phyloP scores from a whole-genome alignment of 352 stramenopile genomes.

The Phytophthora fragariaefolia region DNA sequence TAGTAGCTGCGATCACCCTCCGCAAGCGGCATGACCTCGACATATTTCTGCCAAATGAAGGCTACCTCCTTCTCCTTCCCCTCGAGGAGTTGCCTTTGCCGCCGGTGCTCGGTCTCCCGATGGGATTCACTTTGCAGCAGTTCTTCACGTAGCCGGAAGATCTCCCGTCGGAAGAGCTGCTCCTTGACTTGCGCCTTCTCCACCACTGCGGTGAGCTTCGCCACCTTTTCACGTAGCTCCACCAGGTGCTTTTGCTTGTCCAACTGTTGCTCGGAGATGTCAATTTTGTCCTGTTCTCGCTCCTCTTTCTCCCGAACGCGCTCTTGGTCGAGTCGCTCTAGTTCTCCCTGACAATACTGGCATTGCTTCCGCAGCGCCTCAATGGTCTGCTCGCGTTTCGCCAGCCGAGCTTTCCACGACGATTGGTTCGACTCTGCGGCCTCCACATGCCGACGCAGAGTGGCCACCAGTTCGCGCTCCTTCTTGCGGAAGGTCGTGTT shows the following conservation, averaged over 20 bases:
- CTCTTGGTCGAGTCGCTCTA: conserved; percentile 24
- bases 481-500: conserved; percentile 34
- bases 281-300: conserved; percentile 27
- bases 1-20: conserved; percentile 3
- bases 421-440: conserved; percentile 27
- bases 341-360: conserved; percentile 31
- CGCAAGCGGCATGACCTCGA: conserved; percentile 42
- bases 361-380: conserved; percentile 42
- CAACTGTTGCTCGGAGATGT: conserved; percentile 36
- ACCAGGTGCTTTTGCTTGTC: conserved; percentile 43
- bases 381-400: conserved; percentile 45
- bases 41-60: conserved; percentile 81
- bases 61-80: conserved; percentile 69
- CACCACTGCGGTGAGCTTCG: conserved; percentile 16
- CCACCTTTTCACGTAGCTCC: conserved; percentile 38
- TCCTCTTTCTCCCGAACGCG: conserved; percentile 27
- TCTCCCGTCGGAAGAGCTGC: conserved; percentile 52
- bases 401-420: conserved; percentile 36
- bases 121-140: conserved; percentile 67
- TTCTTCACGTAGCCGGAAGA: conserved; percentile 63
- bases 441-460: conserved; percentile 33
- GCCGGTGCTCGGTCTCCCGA: conserved; percentile 55
- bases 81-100: conserved; percentile 54
- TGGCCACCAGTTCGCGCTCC: conserved; percentile 24
- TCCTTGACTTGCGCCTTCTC: conserved; percentile 61